A percentile compares a stretch with the other conserved stretches of the same genome.
Evolutionary conservation across 768 basidiomycete species (phyloP).

Genomic region (button mushroom (Agaricus bisporus)): DNA sequence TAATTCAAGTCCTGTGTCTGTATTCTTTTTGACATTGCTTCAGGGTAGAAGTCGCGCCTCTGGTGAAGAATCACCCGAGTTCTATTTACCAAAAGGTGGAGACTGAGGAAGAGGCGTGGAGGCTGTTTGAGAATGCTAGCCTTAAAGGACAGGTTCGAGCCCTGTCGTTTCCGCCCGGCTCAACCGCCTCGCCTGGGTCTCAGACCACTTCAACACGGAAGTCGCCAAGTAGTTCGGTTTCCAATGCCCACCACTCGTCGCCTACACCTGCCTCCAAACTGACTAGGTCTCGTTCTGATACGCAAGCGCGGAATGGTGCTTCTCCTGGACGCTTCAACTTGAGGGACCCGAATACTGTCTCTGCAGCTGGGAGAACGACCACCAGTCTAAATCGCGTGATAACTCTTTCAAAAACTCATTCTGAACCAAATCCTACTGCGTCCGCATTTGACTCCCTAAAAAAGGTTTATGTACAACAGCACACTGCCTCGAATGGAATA

Average conservation of each 20-base stretch:
- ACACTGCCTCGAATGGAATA: background rate
- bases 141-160: conserved; percentile 24
- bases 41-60: conserved; percentile 41
- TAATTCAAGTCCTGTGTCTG: background rate
- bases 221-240: background rate
- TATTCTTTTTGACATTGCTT: background rate
- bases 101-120: conserved; percentile 34
- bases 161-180: conserved; percentile 13
- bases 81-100: conserved; percentile 37
- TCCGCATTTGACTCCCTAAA: background rate
- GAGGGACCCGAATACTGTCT: background rate
- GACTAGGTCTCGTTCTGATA: background rate
- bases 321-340: background rate
- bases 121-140: conserved; percentile 22
- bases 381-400: background rate
- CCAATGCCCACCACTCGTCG: background rate
- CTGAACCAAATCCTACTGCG: background rate
- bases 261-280: background rate
- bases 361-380: background rate
- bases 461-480: background rate
- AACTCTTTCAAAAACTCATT: conserved; percentile 1
- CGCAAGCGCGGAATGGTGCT: background rate
- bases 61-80: conserved; percentile 36
- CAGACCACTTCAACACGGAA: background rate
- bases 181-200: conserved; percentile 1